A percentile compares a stretch with the other conserved stretches of the same genome.
These are phyloP conservation scores for Mycocentrospora acerina DNA, from an alignment of 2,329 filamentous ascomycete species.

Conservation along the genomic window DNA sequence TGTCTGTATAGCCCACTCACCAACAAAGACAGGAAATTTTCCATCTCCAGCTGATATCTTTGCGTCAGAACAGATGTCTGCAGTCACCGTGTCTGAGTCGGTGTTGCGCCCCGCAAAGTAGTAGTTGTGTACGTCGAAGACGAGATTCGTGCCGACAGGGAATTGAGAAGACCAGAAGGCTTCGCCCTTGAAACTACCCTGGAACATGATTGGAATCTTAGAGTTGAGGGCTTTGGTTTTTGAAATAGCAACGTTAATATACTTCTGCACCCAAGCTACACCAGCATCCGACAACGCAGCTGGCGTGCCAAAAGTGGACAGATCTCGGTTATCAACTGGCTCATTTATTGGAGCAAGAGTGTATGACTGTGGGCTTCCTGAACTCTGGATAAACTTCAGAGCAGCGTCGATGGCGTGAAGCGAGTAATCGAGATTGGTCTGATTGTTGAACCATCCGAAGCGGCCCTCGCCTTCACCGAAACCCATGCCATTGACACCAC, in stretches of 20 bases:
- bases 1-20: conserved; percentile 40
- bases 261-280: conserved; percentile 35
- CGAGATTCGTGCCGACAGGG: conserved; percentile 14
- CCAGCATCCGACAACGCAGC: conserved; percentile 31
- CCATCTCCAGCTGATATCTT: conserved; percentile 9
- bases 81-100: conserved; percentile 13
- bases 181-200: conserved; percentile 20
- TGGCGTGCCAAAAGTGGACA: conserved; percentile 35
- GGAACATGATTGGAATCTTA: conserved; percentile 19
- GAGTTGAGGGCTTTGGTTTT: conserved; percentile 16
- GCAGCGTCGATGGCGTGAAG: conserved; percentile 34
- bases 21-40: conserved; percentile 33
- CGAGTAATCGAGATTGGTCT: conserved; percentile 37
- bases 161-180: conserved; percentile 18
- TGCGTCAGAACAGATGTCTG: conserved; percentile 18
- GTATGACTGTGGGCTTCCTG: conserved; percentile 31
- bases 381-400: conserved; percentile 34
- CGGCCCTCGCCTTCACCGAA: conserved; percentile 25
- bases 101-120: conserved; percentile 24
- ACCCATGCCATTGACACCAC: conserved; percentile 34
- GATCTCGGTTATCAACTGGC: conserved; percentile 32
- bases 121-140: conserved; percentile 24
- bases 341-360: conserved; percentile 45
- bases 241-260: conserved; percentile 25
- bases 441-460: conserved; percentile 40